These are phyloP conservation scores for Pezicula radicicola DNA, from an alignment of 2,329 filamentous ascomycete species.

Conservation along the genomic window DNA sequence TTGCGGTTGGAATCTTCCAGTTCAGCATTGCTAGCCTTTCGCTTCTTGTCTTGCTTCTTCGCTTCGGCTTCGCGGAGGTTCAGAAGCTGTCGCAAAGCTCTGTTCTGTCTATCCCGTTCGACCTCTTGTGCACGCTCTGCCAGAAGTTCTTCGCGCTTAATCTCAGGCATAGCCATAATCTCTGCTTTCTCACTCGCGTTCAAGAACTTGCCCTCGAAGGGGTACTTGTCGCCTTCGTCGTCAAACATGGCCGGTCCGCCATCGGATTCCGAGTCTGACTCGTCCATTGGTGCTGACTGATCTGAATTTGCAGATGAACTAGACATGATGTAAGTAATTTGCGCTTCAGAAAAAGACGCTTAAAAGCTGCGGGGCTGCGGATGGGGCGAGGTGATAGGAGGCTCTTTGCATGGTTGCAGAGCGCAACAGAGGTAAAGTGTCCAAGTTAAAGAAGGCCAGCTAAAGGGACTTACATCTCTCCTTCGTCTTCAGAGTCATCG, in stretches of 20 bases:
- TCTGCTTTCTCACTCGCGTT: conserved; percentile 70
- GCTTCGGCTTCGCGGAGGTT: conserved; percentile 61
- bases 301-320: conserved; percentile 67
- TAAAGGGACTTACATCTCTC: conserved; percentile 69
- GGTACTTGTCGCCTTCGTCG: conserved; percentile 67
- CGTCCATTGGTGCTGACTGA: conserved; percentile 84
- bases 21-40: conserved; percentile 77
- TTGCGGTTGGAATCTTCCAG: conserved; percentile 76
- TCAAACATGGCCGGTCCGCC: conserved; percentile 41
- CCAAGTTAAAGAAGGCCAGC: conserved; percentile 7
- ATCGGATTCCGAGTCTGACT: conserved; percentile 78
- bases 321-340: not conserved
- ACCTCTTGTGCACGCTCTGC: conserved; percentile 83
- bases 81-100: conserved; percentile 75
- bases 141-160: conserved; percentile 86
- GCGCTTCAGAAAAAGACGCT: too few relatives aligned
- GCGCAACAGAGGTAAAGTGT: conserved; percentile 1
- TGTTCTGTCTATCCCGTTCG: conserved; percentile 77
- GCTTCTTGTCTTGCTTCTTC: conserved; percentile 58
- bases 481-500: conserved; percentile 71
- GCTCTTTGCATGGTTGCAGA: too few relatives aligned
- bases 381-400: too few relatives aligned
- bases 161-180: conserved; percentile 84
- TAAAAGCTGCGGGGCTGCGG: too few relatives aligned
- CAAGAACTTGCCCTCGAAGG: conserved; percentile 82